phyloP scores from a whole-genome alignment of 176 grass and related monocot genomes.

The Calamus simplicifolius region DNA sequence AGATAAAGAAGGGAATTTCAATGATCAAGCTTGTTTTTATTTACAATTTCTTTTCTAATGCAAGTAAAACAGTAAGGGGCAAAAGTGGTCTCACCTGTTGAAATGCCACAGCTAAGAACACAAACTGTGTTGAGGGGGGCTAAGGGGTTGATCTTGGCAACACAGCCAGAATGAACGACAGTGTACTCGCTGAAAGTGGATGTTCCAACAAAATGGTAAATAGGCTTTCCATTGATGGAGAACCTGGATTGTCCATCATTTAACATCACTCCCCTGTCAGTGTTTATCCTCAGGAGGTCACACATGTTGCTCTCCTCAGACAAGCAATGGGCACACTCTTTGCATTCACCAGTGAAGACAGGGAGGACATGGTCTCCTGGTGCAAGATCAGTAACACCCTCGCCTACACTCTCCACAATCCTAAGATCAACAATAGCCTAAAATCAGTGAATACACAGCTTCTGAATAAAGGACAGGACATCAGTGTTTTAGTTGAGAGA shows the following conservation, averaged over 20 bases:
- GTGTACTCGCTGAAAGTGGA: conserved; percentile 10
- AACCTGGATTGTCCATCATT: neutral
- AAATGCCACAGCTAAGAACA: conserved; percentile 2
- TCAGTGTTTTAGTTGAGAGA: no score
- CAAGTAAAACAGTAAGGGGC: no score
- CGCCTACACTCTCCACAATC: conserved; percentile 8
- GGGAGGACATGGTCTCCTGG: conserved; percentile 17
- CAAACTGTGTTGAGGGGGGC: conserved; percentile 4
- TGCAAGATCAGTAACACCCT: conserved; percentile 7
- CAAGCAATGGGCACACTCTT: neutral
- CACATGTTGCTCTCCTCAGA: conserved; percentile 14
- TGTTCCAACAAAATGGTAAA: conserved; percentile 6
- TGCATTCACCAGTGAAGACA: conserved; percentile 13
- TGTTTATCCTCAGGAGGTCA: conserved; percentile 1
- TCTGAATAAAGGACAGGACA: no score
- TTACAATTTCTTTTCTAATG: no score
- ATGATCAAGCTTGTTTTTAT: no score
- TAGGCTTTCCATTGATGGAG: conserved; percentile 5
- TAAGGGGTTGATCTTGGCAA: conserved; percentile 7
- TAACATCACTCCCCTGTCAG: conserved; percentile 10
- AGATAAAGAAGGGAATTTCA: no score
- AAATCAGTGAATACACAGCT: no score
- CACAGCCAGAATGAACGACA: neutral
- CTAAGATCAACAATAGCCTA: neutral
- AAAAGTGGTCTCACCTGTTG: neutral